Evolutionary conservation across 202 grass and related monocot species (phyloP), one percentile per base, ranked within the genome.

Genomic region (Schoenoplectus triqueter): DNA sequence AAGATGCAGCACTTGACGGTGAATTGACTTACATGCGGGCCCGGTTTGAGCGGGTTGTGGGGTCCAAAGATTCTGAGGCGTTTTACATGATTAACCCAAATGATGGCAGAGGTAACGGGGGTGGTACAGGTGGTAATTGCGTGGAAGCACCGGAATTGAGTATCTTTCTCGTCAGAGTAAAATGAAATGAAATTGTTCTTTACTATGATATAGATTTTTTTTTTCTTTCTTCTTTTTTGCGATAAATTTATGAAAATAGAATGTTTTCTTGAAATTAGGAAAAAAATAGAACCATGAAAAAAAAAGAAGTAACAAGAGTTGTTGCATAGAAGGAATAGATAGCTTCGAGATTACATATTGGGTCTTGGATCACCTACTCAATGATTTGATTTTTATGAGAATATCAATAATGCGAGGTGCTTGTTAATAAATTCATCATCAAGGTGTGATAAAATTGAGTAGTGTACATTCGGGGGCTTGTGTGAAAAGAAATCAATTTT

Each of bases 1-100:
- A 92, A 89, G 84, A 96, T 1, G 73, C 88, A 2, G 85, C 88
- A 0, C 85, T 90, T 0, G 97, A 99, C 44, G 97, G 97, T 2
- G 97, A 99, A 81, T 77, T 96, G 55, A 99, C 96, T 2, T 99
- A 99, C 89, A 91, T 99, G 80, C 85, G 97, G 14, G 93, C 92
- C 3, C 90, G 97, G 84, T 94, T 99, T 86, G 96, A 99, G 80
- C 86, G 93, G 84, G 93, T 99, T 76, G 90, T 96, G 13, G 97
- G 97, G 0, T 99, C 97, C 10, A 99, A 96, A 79, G 97, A 99
- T 42, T 99, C 97, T 0, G 97, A 99, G 85, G 93, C 97, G 22
- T 90, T 94, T 86, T 99, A 99, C 80, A 99, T 99, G 93, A 96
- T 99, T 82, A 99, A 99, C 71, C 97, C 93, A 5, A 84, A 91